These are phyloP conservation scores for Alternaria ventricosa DNA, from an alignment of 2,329 filamentous ascomycete species.

Conservation along the genomic window DNA sequence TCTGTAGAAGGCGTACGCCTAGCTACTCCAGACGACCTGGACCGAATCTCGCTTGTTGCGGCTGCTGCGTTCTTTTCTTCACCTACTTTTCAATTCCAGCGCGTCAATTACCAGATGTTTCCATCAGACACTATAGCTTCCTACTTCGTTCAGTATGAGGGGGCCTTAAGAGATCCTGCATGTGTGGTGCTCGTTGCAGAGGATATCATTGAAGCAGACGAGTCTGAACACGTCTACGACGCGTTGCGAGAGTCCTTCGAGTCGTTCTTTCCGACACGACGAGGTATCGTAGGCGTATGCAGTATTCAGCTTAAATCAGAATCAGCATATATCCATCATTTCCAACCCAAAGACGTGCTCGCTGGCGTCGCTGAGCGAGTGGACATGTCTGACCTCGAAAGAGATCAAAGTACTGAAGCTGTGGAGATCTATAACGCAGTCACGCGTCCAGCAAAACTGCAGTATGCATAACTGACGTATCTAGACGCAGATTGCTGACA, in stretches of 20 bases:
- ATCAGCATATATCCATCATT: slow-evolving; percentile 24
- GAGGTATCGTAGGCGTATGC: slow-evolving; percentile 33
- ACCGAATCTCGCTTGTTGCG: slow-evolving; percentile 36
- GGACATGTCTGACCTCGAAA: slow-evolving; percentile 7
- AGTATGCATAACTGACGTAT: slow-evolving; percentile 16
- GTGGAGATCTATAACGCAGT: slow-evolving; percentile 23
- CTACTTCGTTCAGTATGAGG: slow-evolving; percentile 24
- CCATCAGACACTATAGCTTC: slow-evolving; percentile 33
- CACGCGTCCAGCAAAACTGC: slow-evolving; percentile 31
- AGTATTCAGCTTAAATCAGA: slow-evolving; percentile 29
- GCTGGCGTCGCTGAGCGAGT: slow-evolving; percentile 6
- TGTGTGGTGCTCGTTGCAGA: slow-evolving; percentile 27
- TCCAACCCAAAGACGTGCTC: slow-evolving; percentile 28
- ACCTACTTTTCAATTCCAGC: slow-evolving; percentile 38
- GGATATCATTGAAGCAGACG: slow-evolving; percentile 15
- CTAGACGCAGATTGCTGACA: slow-evolving; percentile 1
- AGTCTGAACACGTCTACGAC: slow-evolving; percentile 27
- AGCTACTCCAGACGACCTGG: slow-evolving; percentile 31
- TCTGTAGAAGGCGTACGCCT: slow-evolving; percentile 27
- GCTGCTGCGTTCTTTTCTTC: slow-evolving; percentile 39
- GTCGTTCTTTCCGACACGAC: neutral
- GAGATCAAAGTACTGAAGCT: slow-evolving; percentile 28
- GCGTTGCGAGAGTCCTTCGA: slow-evolving; percentile 23
- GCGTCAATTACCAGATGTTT: slow-evolving; percentile 25
- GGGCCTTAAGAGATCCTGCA: slow-evolving; percentile 19